Conservation (phyloP, 2,329 filamentous ascomycete species). For the Penicillium decumbens region DNA sequence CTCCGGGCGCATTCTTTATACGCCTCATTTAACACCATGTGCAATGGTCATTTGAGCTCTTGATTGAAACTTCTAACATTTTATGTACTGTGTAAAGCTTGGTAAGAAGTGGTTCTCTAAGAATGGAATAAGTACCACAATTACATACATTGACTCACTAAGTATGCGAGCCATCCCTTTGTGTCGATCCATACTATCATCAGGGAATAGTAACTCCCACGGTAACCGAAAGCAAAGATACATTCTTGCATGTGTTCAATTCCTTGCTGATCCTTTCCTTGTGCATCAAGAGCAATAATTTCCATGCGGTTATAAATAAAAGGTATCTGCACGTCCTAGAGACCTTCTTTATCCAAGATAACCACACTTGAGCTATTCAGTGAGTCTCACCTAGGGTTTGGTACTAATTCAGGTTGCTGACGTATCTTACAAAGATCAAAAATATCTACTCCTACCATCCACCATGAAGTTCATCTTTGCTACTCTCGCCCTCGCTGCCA, state of each 20-base stretch:
- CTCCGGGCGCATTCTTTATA: background rate
- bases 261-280: background rate
- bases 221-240: background rate
- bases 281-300: background rate
- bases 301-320: background rate
- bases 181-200: background rate
- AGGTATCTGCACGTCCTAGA: background rate
- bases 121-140: background rate
- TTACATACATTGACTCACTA: background rate
- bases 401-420: background rate
- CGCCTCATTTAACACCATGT: background rate
- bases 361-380: background rate
- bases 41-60: background rate
- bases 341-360: background rate
- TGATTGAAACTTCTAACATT: background rate
- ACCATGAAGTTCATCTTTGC: slow-evolving; percentile 2
- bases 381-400: background rate
- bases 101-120: background rate
- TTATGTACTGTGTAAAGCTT: background rate
- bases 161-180: background rate
- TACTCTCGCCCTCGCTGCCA: background rate
- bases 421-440: background rate
- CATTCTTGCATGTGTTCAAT: background rate
- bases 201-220: background rate
- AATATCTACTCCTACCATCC: background rate